phyloP scores from a whole-genome alignment of 1,284 basidiomycete species.

The Ustilago trichophora region DNA sequence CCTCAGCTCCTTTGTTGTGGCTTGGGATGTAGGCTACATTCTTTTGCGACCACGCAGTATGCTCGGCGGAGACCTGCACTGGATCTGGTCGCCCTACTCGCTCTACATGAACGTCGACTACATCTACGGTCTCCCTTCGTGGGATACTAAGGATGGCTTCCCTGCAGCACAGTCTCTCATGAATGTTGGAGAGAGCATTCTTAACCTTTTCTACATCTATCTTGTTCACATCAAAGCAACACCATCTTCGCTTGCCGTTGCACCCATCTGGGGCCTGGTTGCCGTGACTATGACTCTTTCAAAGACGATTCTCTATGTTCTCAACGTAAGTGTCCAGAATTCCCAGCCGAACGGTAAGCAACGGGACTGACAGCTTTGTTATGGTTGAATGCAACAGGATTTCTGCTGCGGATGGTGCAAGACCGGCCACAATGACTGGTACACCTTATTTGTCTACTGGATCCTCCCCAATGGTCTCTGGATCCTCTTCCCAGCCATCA shows the following conservation, averaged over 20 bases:
- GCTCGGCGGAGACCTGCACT: conserved; percentile 68
- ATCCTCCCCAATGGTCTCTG: conserved; percentile 81
- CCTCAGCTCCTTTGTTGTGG: conserved; percentile 39
- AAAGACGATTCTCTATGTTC: conserved; percentile 78
- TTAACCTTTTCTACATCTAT: conserved; percentile 79
- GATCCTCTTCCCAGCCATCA: conserved; percentile 75
- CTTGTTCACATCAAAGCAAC: conserved; percentile 72
- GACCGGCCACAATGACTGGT: conserved; percentile 77
- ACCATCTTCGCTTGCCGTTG: conserved; percentile 70
- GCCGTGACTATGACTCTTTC: conserved; percentile 79
- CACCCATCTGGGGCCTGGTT: conserved; percentile 78
- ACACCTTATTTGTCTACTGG: conserved; percentile 74
- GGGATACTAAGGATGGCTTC: conserved; percentile 78
- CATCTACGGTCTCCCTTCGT: conserved; percentile 77
- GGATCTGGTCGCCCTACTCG: conserved; percentile 41
- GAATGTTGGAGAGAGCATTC: conserved; percentile 80
- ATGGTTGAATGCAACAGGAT: conserved; percentile 43
- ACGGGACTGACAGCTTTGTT: neutral
- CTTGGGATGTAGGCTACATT: conserved; percentile 58
- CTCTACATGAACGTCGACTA: conserved; percentile 79
- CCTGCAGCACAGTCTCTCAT: conserved; percentile 83
- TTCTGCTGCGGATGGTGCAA: conserved; percentile 72
- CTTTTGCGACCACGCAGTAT: conserved; percentile 51
- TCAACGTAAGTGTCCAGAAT: conserved; percentile 31
- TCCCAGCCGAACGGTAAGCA: neutral